These are phyloP conservation scores for Cystobasidiaceae sp. DNA, from an alignment of 1,284 basidiomycete species.

Conservation along the genomic window DNA sequence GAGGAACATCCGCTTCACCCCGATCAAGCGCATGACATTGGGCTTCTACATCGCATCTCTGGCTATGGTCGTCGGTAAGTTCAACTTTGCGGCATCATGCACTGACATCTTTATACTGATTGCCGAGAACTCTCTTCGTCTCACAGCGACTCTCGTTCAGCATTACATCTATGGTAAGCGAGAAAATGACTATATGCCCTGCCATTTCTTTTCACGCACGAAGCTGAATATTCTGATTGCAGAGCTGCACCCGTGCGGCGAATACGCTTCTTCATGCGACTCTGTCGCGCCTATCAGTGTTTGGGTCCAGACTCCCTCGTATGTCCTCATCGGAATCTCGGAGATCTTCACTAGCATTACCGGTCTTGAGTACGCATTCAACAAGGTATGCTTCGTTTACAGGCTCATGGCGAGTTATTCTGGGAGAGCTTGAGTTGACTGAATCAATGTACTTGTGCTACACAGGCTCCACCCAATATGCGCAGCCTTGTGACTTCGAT, in stretches of 20 bases:
- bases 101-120: neutral
- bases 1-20: slow-evolving; percentile 61
- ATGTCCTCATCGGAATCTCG: slow-evolving; percentile 49
- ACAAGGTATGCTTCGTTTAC: slow-evolving; percentile 53
- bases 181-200: neutral
- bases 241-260: slow-evolving; percentile 54
- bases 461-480: slow-evolving; percentile 48
- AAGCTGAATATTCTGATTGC: slow-evolving; percentile 45
- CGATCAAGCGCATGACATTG: slow-evolving; percentile 65
- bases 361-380: slow-evolving; percentile 74
- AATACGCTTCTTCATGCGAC: slow-evolving; percentile 53
- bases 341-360: slow-evolving; percentile 79
- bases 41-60: slow-evolving; percentile 60
- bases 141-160: slow-evolving; percentile 57
- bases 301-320: slow-evolving; percentile 56
- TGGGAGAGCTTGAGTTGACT: neutral
- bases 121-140: neutral
- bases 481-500: slow-evolving; percentile 46
- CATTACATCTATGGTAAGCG: slow-evolving; percentile 61
- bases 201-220: slow-evolving; percentile 46
- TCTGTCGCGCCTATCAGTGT: slow-evolving; percentile 60
- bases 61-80: no score
- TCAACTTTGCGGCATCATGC: neutral
- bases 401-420: neutral
- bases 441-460: neutral